A percentile compares a stretch with the other conserved stretches of the same genome.
Evolutionary conservation across 345 rosid species (phyloP).

Genomic region (Alliaria petiolata): DNA sequence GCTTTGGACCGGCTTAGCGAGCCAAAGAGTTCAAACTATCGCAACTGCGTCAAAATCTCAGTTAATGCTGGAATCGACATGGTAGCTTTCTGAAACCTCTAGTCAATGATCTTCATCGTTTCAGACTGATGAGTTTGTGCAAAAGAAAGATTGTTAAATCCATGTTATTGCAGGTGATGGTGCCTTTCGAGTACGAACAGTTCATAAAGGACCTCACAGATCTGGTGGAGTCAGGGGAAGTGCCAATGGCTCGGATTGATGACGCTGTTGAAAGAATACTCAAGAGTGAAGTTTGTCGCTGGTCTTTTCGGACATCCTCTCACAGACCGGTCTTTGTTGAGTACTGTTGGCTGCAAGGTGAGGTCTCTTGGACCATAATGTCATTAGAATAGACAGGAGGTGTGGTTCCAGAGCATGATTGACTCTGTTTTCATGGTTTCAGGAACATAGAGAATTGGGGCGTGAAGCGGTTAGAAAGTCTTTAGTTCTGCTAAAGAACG

Average conservation of each 20-base stretch:
- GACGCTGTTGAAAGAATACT: slow-evolving; percentile 84
- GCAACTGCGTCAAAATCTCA: slow-evolving; percentile 46
- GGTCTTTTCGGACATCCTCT: slow-evolving; percentile 78
- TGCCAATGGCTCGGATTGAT: slow-evolving; percentile 58
- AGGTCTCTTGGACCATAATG: neutral
- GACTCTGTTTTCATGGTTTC: neutral
- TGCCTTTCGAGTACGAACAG: slow-evolving; percentile 45
- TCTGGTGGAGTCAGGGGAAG: slow-evolving; percentile 69
- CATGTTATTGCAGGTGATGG: slow-evolving; percentile 56
- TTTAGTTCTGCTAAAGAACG: slow-evolving; percentile 71
- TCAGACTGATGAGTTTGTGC: neutral
- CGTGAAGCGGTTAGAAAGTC: slow-evolving; percentile 82
- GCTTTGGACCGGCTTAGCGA: slow-evolving; percentile 58
- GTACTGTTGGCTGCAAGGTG: slow-evolving; percentile 77
- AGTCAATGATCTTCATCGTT: neutral
- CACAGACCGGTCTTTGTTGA: slow-evolving; percentile 60
- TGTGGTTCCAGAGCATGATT: neutral
- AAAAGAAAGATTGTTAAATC: neutral
- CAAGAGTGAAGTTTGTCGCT: slow-evolving; percentile 77
- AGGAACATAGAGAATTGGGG: slow-evolving; percentile 64
- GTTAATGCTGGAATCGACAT: slow-evolving; percentile 88
- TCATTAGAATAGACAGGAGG: neutral
- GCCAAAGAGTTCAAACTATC: slow-evolving; percentile 65
- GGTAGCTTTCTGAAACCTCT: slow-evolving; percentile 36
- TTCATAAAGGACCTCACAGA: slow-evolving; percentile 47